Base-by-base conservation (phyloP, 2,329 filamentous ascomycete genomes). In the Penicillium sp. region DNA sequence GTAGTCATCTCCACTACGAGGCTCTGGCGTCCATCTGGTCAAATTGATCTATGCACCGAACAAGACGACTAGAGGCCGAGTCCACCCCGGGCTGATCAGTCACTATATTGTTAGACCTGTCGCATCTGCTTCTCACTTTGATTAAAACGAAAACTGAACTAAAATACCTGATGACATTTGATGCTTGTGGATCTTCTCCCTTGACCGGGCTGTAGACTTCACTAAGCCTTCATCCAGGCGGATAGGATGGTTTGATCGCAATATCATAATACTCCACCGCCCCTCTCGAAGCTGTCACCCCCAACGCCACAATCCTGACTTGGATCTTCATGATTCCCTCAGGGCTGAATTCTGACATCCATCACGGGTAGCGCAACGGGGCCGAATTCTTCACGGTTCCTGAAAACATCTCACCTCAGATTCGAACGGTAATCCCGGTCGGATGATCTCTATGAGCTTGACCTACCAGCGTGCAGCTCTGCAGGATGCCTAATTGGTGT, bases 71-170 rank as follows among this genome's bases (percentile, higher is more conserved):
- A 31, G 7, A 31, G 24, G 43, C 22, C 43, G 49, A 35, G 49
- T 41, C 52, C 50, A 50, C 50, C 56, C 39, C 56, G 46, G 50
- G 56, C 56, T 56, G 60, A 61, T 61, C 60, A 50, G 27, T 43
- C 27, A 33, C 40, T 19, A 14, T 18, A 27, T 19, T 22, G 39
- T 10, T 39, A 19, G 43, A 46, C 27, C 43, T 22, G 14, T 50
- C 18, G 31, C 49, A 27, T 16, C 33, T 50, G 19, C n/a, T 50
- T 27, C 47, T 37, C n/a, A 6, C 10, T 40, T 36, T 44, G 54
- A 36, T 43, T 24, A 43, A 24, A 43, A 37, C 9, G 31, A 9
- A 10, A 9, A 31, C 6, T 31, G 1, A 31, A 10, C 31, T 31
- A 44, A 27, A 39, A 14, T 16, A 43, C 40, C 18, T 24, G 19